A percentile compares a stretch with the other conserved stretches of the same genome.
phyloP scores from a whole-genome alignment of 2,329 filamentous ascomycete genomes.

The Neofusicoccum ribis region DNA sequence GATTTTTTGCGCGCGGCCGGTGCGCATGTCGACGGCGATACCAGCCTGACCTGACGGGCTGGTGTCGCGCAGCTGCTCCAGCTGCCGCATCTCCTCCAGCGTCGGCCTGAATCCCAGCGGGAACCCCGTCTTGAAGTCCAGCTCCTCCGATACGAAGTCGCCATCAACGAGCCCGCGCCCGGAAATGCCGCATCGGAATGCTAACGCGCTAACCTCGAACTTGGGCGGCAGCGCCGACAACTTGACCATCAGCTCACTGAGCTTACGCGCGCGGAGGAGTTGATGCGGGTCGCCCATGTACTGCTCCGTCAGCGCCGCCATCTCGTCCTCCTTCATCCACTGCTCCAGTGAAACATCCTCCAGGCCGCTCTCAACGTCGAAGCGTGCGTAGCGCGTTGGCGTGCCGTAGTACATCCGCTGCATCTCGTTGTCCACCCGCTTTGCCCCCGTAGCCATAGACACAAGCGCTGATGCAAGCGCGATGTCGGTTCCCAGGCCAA shows the following conservation, averaged over 20 bases:
- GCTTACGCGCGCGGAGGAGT: constrained; percentile 29
- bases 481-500: constrained; percentile 41
- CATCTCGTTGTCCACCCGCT: constrained; percentile 43
- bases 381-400: constrained; percentile 39
- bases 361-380: constrained; percentile 42
- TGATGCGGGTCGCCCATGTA: constrained; percentile 41
- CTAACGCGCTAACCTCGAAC: constrained; percentile 35
- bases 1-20: constrained; percentile 31
- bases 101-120: constrained; percentile 28
- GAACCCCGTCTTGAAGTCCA: constrained; percentile 42
- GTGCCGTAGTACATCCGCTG: constrained; percentile 41
- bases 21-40: constrained; percentile 28
- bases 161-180: constrained; percentile 33
- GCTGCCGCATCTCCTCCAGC: constrained; percentile 28
- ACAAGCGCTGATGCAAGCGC: constrained; percentile 38
- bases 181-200: constrained; percentile 36
- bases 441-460: constrained; percentile 40
- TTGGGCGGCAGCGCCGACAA: constrained; percentile 36
- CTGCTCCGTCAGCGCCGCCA: constrained; percentile 40
- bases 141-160: constrained; percentile 33
- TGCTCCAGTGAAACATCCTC: constrained; percentile 41
- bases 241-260: constrained; percentile 39
- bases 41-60: constrained; percentile 36
- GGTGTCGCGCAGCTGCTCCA: constrained; percentile 27
- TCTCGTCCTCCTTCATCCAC: constrained; percentile 44